phyloP scores from a whole-genome alignment of 306 rosid genomes.

The Vigna radiata region DNA sequence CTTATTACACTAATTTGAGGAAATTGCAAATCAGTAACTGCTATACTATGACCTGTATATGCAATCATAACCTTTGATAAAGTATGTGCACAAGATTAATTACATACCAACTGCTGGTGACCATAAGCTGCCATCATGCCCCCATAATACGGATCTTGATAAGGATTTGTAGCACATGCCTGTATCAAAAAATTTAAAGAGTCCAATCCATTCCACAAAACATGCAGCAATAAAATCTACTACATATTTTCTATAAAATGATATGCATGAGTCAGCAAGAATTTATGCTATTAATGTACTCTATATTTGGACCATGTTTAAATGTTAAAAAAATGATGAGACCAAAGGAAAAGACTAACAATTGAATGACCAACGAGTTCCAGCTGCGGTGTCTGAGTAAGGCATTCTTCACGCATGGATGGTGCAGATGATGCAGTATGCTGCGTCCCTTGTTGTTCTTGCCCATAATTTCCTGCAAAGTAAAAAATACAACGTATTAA shows the following conservation, averaged over 20 bases:
- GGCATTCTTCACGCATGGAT: conserved; percentile 58
- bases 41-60: conserved; percentile 9
- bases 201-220: conserved; percentile 45
- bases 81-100: neutral
- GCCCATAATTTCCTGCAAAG: conserved; percentile 60
- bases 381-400: conserved; percentile 73
- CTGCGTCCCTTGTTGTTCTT: conserved; percentile 65
- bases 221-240: conserved; percentile 32
- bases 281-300: conserved; percentile 14
- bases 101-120: conserved; percentile 81
- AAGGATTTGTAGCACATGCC: conserved; percentile 94
- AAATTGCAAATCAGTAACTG: conserved; percentile 12
- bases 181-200: conserved; percentile 58
- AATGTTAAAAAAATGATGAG: conserved; percentile 15
- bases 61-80: conserved; percentile 23
- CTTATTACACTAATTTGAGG: conserved; percentile 12
- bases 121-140: conserved; percentile 94
- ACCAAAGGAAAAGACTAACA: conserved; percentile 55
- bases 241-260: conserved; percentile 39
- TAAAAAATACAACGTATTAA: conserved; percentile 16
- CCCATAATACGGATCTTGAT: conserved; percentile 83
- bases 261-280: conserved; percentile 29
- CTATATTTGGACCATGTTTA: conserved; percentile 31
- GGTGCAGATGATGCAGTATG: conserved; percentile 61
- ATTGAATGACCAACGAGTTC: conserved; percentile 97